phyloP scores from a whole-genome alignment of 1,284 basidiomycete genomes.

The Papiliotrema flavescens region DNA sequence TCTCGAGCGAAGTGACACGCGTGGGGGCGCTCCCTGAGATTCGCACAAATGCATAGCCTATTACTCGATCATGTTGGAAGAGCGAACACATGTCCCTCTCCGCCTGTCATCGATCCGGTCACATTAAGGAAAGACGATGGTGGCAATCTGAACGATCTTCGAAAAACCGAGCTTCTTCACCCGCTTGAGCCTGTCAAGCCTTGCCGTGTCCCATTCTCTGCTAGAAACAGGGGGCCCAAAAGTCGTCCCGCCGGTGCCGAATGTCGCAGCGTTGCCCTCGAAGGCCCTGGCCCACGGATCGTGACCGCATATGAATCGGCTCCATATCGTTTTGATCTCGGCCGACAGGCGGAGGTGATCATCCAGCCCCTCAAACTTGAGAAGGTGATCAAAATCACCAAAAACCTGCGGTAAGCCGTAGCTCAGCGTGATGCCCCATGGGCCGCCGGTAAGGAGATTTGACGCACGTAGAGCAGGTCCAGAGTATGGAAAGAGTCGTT shows the following conservation, averaged over 20 bases:
- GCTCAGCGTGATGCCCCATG: background rate
- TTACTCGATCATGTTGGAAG: too few species aligned
- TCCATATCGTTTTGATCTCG: slow-evolving; percentile 5
- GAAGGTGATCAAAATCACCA: slow-evolving; percentile 10
- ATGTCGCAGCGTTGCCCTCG: background rate
- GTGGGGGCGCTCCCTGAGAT: too few species aligned
- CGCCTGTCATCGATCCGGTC: too few species aligned
- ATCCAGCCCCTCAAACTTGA: background rate
- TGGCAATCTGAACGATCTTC: background rate
- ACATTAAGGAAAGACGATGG: background rate
- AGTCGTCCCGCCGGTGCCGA: background rate
- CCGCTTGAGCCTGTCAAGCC: background rate
- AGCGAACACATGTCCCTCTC: too few species aligned
- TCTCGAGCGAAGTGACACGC: too few species aligned
- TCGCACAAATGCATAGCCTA: too few species aligned
- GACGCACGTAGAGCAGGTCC: slow-evolving; percentile 9
- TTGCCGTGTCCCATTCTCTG: background rate
- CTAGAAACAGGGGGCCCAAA: background rate
- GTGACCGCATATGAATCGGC: slow-evolving; percentile 7
- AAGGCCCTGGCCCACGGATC: slow-evolving; percentile 6
- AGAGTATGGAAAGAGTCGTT: slow-evolving; percentile 8
- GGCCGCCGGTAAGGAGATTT: background rate
- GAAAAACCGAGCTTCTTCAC: background rate
- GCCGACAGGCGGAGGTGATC: slow-evolving; percentile 3
- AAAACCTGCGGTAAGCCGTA: slow-evolving; percentile 3